Evolutionary conservation across 2,329 filamentous ascomycete species (phyloP).

Genomic region (Cladosporium sp.): DNA sequence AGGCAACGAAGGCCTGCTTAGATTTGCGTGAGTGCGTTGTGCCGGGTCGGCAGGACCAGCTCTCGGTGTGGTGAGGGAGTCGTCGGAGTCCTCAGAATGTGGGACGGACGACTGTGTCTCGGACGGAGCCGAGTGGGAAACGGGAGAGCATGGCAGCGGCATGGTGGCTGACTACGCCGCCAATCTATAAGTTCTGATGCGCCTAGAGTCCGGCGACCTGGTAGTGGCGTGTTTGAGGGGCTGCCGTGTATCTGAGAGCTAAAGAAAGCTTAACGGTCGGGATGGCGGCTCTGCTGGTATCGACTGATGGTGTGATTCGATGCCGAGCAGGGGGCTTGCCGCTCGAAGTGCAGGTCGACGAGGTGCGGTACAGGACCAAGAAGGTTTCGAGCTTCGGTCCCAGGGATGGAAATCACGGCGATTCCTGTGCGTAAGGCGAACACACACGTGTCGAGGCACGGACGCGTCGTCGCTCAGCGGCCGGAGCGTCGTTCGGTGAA

Average conservation of each 20-base stretch:
- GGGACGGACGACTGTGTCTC: slow-evolving; percentile 19
- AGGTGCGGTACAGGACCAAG: too few species aligned
- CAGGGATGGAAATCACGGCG: too few species aligned
- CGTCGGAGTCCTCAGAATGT: slow-evolving; percentile 25
- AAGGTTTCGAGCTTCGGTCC: too few species aligned
- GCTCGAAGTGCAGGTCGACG: too few species aligned
- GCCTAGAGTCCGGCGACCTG: too few species aligned
- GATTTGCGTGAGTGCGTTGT: slow-evolving; percentile 22
- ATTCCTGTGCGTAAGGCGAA: too few species aligned
- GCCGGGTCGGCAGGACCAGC: slow-evolving; percentile 27
- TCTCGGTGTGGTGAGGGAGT: slow-evolving; percentile 28
- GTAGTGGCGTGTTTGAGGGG: not conserved
- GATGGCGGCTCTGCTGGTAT: slow-evolving; percentile 8
- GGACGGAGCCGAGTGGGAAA: slow-evolving; percentile 26
- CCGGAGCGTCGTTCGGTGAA: slow-evolving; percentile 15
- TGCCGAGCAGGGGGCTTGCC: not conserved
- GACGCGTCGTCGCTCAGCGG: not conserved
- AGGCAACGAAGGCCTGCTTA: slow-evolving; percentile 23
- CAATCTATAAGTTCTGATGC: not conserved
- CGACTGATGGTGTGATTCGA: slow-evolving; percentile 3
- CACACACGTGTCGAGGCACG: not conserved
- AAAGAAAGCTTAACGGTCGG: slow-evolving; percentile 8
- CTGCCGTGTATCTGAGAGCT: slow-evolving; percentile 3
- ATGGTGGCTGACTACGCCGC: slow-evolving; percentile 2
- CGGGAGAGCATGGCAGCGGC: slow-evolving; percentile 29